Conservation (phyloP, 1,284 basidiomycete genomes). For the Microstroma glucosiphilum region DNA sequence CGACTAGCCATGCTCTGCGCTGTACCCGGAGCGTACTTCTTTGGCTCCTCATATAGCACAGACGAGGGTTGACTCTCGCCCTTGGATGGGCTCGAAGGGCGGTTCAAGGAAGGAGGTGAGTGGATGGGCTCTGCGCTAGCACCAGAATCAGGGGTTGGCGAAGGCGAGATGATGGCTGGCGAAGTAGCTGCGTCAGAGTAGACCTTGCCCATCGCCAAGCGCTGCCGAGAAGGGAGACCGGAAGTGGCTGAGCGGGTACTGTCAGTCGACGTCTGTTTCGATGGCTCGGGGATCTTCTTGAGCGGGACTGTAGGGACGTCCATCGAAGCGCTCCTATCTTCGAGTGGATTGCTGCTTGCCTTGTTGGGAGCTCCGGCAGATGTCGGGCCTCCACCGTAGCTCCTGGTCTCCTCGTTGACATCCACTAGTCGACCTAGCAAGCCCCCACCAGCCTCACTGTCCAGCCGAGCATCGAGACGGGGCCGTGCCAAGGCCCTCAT, state of each 20-base stretch:
- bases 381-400: not conserved
- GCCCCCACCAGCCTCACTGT: not conserved
- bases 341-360: not conserved
- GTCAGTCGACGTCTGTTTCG: not conserved
- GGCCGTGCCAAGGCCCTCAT: not conserved
- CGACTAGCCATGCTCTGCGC: constrained; percentile 5
- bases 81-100: not conserved
- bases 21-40: constrained; percentile 6
- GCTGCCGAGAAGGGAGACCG: not conserved
- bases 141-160: not conserved
- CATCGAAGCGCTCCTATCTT: no score
- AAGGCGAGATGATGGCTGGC: not conserved
- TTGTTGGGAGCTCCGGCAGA: not conserved
- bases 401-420: not conserved
- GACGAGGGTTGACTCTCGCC: not conserved
- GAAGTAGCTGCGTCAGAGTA: not conserved
- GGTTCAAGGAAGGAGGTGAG: not conserved
- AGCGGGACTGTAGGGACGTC: not conserved
- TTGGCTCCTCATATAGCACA: not conserved
- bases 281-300: not conserved
- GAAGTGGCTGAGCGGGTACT: not conserved
- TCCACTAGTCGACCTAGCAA: not conserved
- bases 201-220: constrained; percentile 1
- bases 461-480: not conserved
- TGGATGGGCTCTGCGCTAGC: not conserved